Evolutionary conservation across 2,329 filamentous ascomycete species (phyloP).

Genomic region (Helicocarpus griseus): DNA sequence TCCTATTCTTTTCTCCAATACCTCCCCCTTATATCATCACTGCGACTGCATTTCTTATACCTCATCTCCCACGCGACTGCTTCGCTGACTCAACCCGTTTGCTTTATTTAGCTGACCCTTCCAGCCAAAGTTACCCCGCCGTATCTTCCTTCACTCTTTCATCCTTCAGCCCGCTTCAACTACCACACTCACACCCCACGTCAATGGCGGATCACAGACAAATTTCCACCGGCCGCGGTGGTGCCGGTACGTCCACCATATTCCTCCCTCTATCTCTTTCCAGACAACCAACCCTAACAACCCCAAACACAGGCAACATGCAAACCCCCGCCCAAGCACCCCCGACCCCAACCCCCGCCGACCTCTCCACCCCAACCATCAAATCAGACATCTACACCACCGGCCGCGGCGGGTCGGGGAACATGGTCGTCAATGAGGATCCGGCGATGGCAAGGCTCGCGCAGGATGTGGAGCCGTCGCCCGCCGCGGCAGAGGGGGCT

Average conservation of each 20-base stretch:
- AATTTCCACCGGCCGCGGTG: slow-evolving; percentile 2
- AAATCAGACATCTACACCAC: slow-evolving; percentile 81
- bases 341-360: slow-evolving; percentile 43
- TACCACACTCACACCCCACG: background rate
- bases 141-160: background rate
- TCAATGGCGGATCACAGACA: background rate
- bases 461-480: slow-evolving; percentile 69
- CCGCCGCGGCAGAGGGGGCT: slow-evolving; percentile 22
- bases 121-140: no score
- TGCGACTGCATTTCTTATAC: no score
- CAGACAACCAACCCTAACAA: background rate
- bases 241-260: background rate
- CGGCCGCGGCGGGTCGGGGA: slow-evolving; percentile 77
- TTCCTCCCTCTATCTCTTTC: background rate
- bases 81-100: no score
- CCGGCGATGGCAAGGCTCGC: slow-evolving; percentile 61
- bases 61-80: no score
- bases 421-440: slow-evolving; percentile 66
- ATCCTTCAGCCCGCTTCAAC: background rate
- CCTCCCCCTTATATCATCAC: no score
- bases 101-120: no score
- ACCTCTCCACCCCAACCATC: slow-evolving; percentile 72
- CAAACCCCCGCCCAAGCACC: background rate
- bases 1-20: no score
- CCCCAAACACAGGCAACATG: no score